Percentiles rank a stretch among this genome's conserved stretches.
phyloP scores from a whole-genome alignment of 169 alveolate species.

The Cardiosporidium cionae region DNA sequence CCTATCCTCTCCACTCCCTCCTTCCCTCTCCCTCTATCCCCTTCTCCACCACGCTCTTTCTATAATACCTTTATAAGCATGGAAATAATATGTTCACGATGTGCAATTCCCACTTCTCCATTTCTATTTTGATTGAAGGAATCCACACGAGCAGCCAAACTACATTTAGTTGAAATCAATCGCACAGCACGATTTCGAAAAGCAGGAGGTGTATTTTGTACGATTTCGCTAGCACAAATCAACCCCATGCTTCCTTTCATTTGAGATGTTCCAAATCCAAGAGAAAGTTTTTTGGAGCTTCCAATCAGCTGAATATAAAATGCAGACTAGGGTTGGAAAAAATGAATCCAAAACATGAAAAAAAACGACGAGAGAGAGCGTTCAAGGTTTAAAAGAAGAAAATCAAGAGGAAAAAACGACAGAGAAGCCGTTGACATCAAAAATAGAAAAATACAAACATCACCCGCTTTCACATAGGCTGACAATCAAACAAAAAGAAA shows the following conservation, averaged over 20 bases:
- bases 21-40: too few species aligned
- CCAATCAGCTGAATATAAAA: neutral
- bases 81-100: constrained; percentile 44
- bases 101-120: constrained; percentile 44
- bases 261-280: neutral
- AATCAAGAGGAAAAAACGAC: neutral
- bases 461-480: too few species aligned
- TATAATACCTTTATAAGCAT: constrained; percentile 41
- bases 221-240: constrained; percentile 8
- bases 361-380: neutral
- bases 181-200: constrained; percentile 10
- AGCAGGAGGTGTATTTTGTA: constrained; percentile 7
- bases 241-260: neutral
- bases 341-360: neutral
- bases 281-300: constrained; percentile 1
- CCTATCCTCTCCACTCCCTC: too few species aligned
- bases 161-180: constrained; percentile 3
- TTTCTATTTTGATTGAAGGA: constrained; percentile 47
- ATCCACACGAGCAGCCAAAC: constrained; percentile 72
- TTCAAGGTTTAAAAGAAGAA: constrained; percentile 5
- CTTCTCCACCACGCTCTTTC: too few species aligned
- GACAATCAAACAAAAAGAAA: too few species aligned
- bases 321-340: neutral
- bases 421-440: neutral
- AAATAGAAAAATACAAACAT: too few species aligned